Conservation (phyloP, 2,329 filamentous ascomycete species). For the Sporothrix euskadiensis region DNA sequence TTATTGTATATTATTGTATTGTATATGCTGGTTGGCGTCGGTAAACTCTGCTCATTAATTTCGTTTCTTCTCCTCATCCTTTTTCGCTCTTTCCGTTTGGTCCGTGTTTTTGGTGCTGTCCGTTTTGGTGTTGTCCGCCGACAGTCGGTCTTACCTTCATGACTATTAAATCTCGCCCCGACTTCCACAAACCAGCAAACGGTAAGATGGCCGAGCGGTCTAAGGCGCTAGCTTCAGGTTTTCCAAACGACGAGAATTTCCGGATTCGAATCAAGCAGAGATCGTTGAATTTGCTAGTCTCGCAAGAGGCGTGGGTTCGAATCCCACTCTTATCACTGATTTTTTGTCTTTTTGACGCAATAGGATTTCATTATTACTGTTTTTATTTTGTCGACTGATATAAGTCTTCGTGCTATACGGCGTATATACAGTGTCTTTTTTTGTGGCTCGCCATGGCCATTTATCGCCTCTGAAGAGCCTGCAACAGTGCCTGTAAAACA, state of each 20-base stretch:
- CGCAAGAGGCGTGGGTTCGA: conserved; percentile 24
- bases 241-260: not conserved
- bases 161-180: not conserved
- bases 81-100: not conserved
- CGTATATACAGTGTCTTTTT: not conserved
- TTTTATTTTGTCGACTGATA: not conserved
- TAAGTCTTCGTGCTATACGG: not conserved
- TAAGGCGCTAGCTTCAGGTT: conserved; percentile 24
- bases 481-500: not conserved
- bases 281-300: conserved; percentile 19
- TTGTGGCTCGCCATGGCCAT: not conserved
- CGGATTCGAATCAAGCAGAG: conserved; percentile 13
- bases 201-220: conserved; percentile 25
- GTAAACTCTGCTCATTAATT: conserved; percentile 17
- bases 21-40: not conserved
- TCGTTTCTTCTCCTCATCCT: not conserved
- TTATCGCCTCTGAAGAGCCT: not conserved
- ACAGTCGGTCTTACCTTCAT: not conserved
- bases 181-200: conserved; percentile 2
- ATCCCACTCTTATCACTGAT: conserved; percentile 20
- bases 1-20: conserved; percentile 18
- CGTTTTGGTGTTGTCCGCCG: no score
- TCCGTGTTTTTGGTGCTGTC: not conserved
- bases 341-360: not conserved
- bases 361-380: not conserved